A percentile compares a stretch with the other conserved stretches of the same genome.
Conservation (phyloP, 306 rosid species). For the Citrullus amarus region DNA sequence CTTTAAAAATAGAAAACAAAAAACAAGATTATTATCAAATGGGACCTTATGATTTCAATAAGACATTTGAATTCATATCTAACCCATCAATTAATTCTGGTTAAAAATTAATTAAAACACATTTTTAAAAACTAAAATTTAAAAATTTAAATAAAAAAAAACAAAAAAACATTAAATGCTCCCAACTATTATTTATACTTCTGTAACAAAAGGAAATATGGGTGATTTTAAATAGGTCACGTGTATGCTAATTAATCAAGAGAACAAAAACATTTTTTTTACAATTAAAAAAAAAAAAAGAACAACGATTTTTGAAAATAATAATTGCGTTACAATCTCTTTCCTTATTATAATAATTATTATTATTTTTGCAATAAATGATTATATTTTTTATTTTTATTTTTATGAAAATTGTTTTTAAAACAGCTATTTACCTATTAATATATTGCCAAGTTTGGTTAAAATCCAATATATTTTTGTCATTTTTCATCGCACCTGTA, state of each 20-base stretch:
- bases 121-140: too few species aligned
- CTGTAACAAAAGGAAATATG: neutral
- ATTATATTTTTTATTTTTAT: too few species aligned
- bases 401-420: neutral
- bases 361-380: neutral
- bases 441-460: neutral
- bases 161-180: too few species aligned
- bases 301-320: neutral
- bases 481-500: neutral
- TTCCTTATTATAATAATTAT: too few species aligned
- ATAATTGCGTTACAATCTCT: neutral
- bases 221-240: neutral
- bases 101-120: too few species aligned
- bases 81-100: too few species aligned
- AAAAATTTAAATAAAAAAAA: too few species aligned
- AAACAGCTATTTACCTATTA: neutral
- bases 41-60: too few species aligned
- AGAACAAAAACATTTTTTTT: too few species aligned
- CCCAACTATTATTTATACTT: neutral
- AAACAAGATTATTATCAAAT: too few species aligned
- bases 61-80: too few species aligned
- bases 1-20: too few species aligned
- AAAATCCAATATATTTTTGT: neutral
- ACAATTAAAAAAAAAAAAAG: neutral
- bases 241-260: neutral